These are phyloP conservation scores for Lepidopterella palustris DNA, from an alignment of 495 filamentous ascomycete genomes.

Conservation along the genomic window DNA sequence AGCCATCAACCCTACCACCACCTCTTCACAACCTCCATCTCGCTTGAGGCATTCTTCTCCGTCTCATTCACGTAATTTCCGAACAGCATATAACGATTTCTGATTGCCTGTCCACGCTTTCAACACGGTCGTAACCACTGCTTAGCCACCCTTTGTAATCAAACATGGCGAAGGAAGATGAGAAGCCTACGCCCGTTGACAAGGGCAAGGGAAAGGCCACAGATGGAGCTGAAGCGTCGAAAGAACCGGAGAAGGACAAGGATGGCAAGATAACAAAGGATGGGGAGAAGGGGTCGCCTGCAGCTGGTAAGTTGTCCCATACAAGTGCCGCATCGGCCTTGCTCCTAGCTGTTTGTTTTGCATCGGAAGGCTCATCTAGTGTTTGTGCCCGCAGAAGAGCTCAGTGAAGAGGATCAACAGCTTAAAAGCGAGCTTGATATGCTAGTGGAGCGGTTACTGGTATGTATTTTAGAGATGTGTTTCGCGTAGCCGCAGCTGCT, in stretches of 20 bases:
- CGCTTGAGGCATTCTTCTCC: background rate
- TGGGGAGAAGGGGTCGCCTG: conserved; percentile 53
- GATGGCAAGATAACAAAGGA: conserved; percentile 61
- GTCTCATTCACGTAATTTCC: background rate
- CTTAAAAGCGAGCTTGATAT: conserved; percentile 98
- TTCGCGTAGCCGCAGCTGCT: conserved; percentile 8
- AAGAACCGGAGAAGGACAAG: conserved; percentile 60
- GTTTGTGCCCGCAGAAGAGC: conserved; percentile 59
- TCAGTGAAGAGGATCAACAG: conserved; percentile 96
- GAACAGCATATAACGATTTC: background rate
- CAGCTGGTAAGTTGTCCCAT: conserved; percentile 32
- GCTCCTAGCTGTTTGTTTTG: background rate
- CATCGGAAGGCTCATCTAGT: conserved; percentile 30
- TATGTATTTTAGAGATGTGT: conserved; percentile 39
- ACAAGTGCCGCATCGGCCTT: background rate
- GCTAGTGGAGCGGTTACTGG: conserved; percentile 91
- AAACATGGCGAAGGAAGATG: conserved; percentile 88
- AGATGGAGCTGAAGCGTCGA: conserved; percentile 52
- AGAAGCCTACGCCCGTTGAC: conserved; percentile 72
- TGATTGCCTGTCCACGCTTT: background rate
- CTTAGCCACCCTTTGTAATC: conserved; percentile 25
- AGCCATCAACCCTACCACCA: background rate
- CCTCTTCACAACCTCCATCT: background rate
- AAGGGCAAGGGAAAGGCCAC: conserved; percentile 79
- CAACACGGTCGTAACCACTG: conserved; percentile 11